Evolutionary conservation across 345 rosid species (phyloP).

Genomic region (Citrus medica): DNA sequence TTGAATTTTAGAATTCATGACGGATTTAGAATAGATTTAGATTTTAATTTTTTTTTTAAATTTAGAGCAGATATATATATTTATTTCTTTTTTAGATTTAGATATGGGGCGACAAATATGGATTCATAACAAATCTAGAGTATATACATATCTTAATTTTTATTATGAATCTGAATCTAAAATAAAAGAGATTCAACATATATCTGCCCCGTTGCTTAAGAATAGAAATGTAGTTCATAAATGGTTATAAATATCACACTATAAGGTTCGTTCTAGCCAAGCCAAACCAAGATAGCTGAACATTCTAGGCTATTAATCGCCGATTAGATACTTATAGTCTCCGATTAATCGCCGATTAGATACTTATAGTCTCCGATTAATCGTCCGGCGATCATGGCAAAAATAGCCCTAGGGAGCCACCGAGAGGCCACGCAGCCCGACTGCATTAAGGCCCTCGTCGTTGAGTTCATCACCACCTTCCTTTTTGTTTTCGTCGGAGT

Average conservation of each 20-base stretch:
- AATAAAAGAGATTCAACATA: too few relatives aligned
- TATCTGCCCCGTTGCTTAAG: too few relatives aligned
- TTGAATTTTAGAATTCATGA: too few relatives aligned
- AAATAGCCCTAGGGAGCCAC: conserved; percentile 60
- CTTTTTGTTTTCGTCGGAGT: conserved; percentile 83
- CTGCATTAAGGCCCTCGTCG: conserved; percentile 71
- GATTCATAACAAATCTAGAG: too few relatives aligned
- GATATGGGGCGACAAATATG: too few relatives aligned
- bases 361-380: neutral
- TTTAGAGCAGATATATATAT: too few relatives aligned
- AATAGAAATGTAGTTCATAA: neutral
- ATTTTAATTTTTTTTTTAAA: too few relatives aligned
- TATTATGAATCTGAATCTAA: too few relatives aligned
- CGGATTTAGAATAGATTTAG: too few relatives aligned
- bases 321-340: neutral
- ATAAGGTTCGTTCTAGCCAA: neutral
- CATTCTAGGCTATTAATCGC: neutral
- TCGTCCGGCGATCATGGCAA: conserved; percentile 39
- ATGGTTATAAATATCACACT: neutral
- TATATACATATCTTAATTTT: too few relatives aligned
- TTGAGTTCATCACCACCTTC: conserved; percentile 84
- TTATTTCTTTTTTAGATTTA: too few relatives aligned
- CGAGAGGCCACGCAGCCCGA: conserved; percentile 61
- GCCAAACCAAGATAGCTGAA: neutral
- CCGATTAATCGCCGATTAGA: neutral